Evolutionary conservation across 2,329 filamentous ascomycete genomes (phyloP).

Genomic region (Colletotrichum spinosum): DNA sequence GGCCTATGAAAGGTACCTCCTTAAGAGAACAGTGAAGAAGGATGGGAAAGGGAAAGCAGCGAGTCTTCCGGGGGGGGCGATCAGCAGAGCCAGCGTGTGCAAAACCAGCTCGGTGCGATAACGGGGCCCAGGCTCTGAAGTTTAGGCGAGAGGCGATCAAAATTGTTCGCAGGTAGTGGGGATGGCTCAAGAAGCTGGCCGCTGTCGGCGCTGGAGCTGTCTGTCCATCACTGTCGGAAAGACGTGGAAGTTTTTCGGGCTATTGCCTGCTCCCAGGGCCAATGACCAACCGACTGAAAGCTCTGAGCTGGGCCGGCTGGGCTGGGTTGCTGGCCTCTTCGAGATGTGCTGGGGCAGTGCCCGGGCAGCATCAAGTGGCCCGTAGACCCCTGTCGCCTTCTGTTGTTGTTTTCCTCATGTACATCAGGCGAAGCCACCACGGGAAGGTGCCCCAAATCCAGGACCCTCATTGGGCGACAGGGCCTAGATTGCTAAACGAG

Average conservation of each 20-base stretch:
- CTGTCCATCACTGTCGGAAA: too few relatives aligned
- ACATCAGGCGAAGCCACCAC: conserved; percentile 7
- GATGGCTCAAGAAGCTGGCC: conserved; percentile 23
- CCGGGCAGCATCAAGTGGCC: not conserved
- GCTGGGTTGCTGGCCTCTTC: too few relatives aligned
- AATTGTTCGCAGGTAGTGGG: conserved; percentile 15
- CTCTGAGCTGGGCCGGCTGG: too few relatives aligned
- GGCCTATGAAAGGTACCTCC: not conserved
- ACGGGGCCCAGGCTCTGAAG: conserved; percentile 28
- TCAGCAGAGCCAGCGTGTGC: not conserved
- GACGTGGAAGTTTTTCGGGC: too few relatives aligned
- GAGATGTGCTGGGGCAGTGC: too few relatives aligned
- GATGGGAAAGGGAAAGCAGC: not conserved
- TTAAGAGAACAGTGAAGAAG: not conserved
- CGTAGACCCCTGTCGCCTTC: conserved; percentile 15
- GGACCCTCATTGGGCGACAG: conserved; percentile 34
- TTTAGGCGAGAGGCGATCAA: conserved; percentile 1
- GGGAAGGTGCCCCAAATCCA: conserved; percentile 13
- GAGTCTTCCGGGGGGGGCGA: not conserved
- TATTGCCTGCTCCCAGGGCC: too few relatives aligned
- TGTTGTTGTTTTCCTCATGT: conserved; percentile 9
- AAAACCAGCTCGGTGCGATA: conserved; percentile 24
- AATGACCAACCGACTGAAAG: too few relatives aligned
- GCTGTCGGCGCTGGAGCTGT: conserved; percentile 21
- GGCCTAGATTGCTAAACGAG: conserved; percentile 23